Evolutionary conservation across 1,284 basidiomycete species (phyloP).

Genomic region (Schizophyllum commune): DNA sequence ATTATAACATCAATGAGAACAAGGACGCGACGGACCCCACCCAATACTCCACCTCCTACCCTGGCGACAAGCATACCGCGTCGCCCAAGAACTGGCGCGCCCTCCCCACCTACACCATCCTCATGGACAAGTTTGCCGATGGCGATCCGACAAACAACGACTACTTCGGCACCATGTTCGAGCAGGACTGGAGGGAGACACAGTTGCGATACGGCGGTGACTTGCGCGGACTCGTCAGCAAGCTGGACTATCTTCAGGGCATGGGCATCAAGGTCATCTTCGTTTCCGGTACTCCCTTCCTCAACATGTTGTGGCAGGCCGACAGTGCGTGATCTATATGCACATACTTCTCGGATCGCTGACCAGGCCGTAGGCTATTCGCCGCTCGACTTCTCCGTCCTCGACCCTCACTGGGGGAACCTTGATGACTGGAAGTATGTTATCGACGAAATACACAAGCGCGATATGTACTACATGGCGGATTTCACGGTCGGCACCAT

Average conservation of each 20-base stretch:
- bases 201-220: constrained; percentile 86
- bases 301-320: constrained; percentile 94
- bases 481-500: constrained; percentile 93
- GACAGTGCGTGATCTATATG: constrained; percentile 58
- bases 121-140: constrained; percentile 89
- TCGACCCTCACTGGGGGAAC: constrained; percentile 88
- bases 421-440: constrained; percentile 69
- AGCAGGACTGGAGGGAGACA: constrained; percentile 82
- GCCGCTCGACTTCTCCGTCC: constrained; percentile 79
- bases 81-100: constrained; percentile 85
- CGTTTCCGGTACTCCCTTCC: constrained; percentile 83
- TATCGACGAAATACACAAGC: constrained; percentile 69
- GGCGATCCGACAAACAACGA: constrained; percentile 88
- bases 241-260: constrained; percentile 80
- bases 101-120: constrained; percentile 77
- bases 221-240: constrained; percentile 63
- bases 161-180: constrained; percentile 73
- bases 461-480: constrained; percentile 84
- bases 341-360: constrained; percentile 6
- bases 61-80: constrained; percentile 61
- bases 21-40: constrained; percentile 61
- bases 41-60: constrained; percentile 60
- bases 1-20: constrained; percentile 84
- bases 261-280: constrained; percentile 83
- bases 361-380: constrained; percentile 63